These are phyloP conservation scores for Fusarium bulbicola DNA, from an alignment of 2,329 filamentous ascomycete species.

Conservation along the genomic window DNA sequence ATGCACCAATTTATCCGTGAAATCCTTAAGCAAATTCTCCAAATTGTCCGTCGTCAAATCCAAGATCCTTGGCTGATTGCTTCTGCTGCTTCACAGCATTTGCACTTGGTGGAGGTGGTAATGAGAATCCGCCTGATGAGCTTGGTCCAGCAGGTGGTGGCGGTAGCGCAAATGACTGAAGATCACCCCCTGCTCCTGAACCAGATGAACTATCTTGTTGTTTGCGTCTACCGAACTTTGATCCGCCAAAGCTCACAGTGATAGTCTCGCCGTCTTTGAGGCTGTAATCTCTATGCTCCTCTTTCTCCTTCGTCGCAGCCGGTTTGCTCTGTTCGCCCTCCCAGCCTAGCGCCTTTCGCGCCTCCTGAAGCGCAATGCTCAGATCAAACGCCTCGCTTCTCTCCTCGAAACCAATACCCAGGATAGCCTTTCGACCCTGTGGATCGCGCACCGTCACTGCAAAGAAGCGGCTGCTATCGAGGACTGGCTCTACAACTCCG, in stretches of 20 bases:
- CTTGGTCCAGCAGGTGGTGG: slow-evolving; percentile 67
- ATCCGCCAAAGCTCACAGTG: slow-evolving; percentile 75
- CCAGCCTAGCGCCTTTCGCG: slow-evolving; percentile 73
- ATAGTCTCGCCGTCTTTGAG: slow-evolving; percentile 92
- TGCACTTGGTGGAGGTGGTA: slow-evolving; percentile 74
- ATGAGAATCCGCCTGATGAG: slow-evolving; percentile 56
- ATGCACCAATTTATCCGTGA: slow-evolving; percentile 17
- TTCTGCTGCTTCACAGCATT: slow-evolving; percentile 67
- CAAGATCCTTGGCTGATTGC: slow-evolving; percentile 70
- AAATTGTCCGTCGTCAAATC: slow-evolving; percentile 89
- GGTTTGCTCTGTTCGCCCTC: slow-evolving; percentile 54
- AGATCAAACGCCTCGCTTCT: slow-evolving; percentile 88
- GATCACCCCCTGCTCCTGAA: slow-evolving; percentile 42
- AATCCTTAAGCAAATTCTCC: slow-evolving; percentile 75
- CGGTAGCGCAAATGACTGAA: slow-evolving; percentile 74
- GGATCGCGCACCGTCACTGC: slow-evolving; percentile 82
- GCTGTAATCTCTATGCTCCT: slow-evolving; percentile 71
- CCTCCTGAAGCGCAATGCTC: slow-evolving; percentile 80
- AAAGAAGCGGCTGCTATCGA: slow-evolving; percentile 86
- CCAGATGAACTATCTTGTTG: slow-evolving; percentile 41
- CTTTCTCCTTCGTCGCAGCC: slow-evolving; percentile 48
- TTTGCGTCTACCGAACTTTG: slow-evolving; percentile 61
- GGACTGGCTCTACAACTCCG: slow-evolving; percentile 76
- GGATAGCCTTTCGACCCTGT: slow-evolving; percentile 76
- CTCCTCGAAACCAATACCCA: slow-evolving; percentile 90